Evolutionary conservation across 1,284 basidiomycete species (phyloP), one percentile per base, ranked within the genome.

Genomic region (Heterobasidion occidentale): DNA sequence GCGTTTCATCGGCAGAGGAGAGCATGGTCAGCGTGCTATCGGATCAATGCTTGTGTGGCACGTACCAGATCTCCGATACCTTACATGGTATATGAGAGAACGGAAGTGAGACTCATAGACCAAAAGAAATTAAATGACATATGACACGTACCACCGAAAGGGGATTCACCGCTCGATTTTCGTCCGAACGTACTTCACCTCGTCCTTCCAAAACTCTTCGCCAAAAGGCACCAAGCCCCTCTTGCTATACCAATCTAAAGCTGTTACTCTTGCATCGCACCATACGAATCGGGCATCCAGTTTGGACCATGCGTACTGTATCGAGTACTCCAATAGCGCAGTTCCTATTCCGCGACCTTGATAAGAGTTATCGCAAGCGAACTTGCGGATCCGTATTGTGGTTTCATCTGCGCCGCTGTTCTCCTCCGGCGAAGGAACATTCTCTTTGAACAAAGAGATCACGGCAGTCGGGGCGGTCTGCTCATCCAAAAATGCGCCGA

Each of bases 341-440:
- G 77, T 76, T 20, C 81, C 81, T 57, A 86, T 73, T 19, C 82
- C 83, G 57, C 63, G 73, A 19, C 76, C 71, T 64, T 75, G 74
- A 62, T 74, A 72, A n/a, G 63, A 59, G 27, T 72, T 69, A 47
- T 75, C 70, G 63, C 79, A 85, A 12, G 82, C 78, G 64, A 85
- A 84, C 64, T 84, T 84, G 58, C 81, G 72, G 66, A 84, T 83
- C n/a, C 80, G 76, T 33, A 74, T 74, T 2, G 72, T 64, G 35
- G 49, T 11, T 19, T 12, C 44, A 36, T 17, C 42, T 45, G 44
- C 19, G n/a, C 35, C n/a, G 17, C 9, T n/a, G n/a, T 33, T 27
- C 8, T 38, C 19, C 15, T 56, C 36, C 54, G 55, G 34, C 27
- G 53, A 47, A 46, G 59, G 59, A 27, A 76, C 59, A 42, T 71